Evolutionary conservation across 306 rosid genomes (phyloP).

Genomic region (Comarum palustre): DNA sequence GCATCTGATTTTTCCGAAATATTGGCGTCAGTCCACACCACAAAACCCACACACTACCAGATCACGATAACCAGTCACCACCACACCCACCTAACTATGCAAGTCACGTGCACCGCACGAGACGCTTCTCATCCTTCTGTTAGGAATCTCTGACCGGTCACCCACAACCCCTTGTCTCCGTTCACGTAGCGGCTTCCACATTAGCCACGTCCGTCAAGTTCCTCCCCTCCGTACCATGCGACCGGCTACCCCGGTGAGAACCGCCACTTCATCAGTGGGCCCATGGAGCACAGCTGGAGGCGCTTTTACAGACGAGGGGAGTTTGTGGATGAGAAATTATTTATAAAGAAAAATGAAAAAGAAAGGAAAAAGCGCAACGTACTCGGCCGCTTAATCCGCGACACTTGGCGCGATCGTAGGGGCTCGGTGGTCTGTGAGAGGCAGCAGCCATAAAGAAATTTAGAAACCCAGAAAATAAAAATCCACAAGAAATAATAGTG

Average conservation of each 20-base stretch:
- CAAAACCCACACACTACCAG: background rate
- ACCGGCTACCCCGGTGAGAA: constrained; percentile 33
- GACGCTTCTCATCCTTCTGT: background rate
- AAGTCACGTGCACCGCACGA: background rate
- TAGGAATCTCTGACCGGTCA: background rate
- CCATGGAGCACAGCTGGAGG: constrained; percentile 54
- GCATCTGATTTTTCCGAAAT: background rate
- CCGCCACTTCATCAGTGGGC: constrained; percentile 25
- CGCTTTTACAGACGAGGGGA: constrained; percentile 50
- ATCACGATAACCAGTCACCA: background rate
- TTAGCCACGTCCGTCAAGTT: background rate
- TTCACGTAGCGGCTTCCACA: background rate
- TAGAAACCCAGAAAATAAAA: constrained; percentile 19
- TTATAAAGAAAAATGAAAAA: constrained; percentile 41
- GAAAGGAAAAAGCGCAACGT: constrained; percentile 49
- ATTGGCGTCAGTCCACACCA: background rate
- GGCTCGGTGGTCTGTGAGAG: constrained; percentile 11
- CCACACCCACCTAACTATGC: background rate
- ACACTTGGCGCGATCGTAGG: constrained; percentile 45
- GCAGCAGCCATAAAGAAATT: constrained; percentile 36
- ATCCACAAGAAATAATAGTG: constrained; percentile 61
- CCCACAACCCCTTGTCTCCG: background rate
- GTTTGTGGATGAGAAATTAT: constrained; percentile 58
- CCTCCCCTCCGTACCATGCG: background rate
- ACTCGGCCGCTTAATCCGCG: constrained; percentile 32